A percentile compares a stretch with the other conserved stretches of the same genome.
These are phyloP conservation scores for Wickerhamiella musiphila DNA, from an alignment of 805 yeast species.

Conservation along the genomic window DNA sequence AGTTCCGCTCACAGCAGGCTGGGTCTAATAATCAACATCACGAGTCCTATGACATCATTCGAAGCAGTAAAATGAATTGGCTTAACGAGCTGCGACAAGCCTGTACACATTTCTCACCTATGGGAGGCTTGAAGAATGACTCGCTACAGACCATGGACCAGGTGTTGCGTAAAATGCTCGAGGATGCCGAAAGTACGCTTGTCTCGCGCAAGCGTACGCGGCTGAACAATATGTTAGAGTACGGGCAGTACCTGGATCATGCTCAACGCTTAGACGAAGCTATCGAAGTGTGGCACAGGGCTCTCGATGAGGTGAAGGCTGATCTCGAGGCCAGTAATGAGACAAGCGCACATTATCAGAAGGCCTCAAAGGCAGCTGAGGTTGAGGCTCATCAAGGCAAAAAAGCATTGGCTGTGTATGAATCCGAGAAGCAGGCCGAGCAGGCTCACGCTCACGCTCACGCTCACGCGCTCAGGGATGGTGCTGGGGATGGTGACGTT, in stretches of 20 bases:
- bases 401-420: no score
- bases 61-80: slow-evolving; percentile 37
- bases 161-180: slow-evolving; percentile 49
- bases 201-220: slow-evolving; percentile 5
- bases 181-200: slow-evolving; percentile 31
- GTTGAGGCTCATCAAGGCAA: no score
- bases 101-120: slow-evolving; percentile 52
- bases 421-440: no score
- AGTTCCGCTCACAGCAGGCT: slow-evolving; percentile 33
- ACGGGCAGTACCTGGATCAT: slow-evolving; percentile 57
- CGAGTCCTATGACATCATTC: neutral
- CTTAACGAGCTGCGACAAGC: slow-evolving; percentile 50
- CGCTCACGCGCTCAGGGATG: no score
- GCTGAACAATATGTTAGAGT: slow-evolving; percentile 28
- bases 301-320: slow-evolving; percentile 11
- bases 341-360: no score
- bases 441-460: no score
- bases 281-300: slow-evolving; percentile 27
- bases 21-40: no score
- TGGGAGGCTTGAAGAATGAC: slow-evolving; percentile 1
- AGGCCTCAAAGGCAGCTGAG: no score
- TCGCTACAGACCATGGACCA: slow-evolving; percentile 39
- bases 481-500: no score
- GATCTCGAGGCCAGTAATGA: slow-evolving; percentile 1
- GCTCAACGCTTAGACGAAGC: slow-evolving; percentile 36